Evolutionary conservation across 495 filamentous ascomycete genomes (phyloP).

Genomic region (Chlorociboria aeruginascens): DNA sequence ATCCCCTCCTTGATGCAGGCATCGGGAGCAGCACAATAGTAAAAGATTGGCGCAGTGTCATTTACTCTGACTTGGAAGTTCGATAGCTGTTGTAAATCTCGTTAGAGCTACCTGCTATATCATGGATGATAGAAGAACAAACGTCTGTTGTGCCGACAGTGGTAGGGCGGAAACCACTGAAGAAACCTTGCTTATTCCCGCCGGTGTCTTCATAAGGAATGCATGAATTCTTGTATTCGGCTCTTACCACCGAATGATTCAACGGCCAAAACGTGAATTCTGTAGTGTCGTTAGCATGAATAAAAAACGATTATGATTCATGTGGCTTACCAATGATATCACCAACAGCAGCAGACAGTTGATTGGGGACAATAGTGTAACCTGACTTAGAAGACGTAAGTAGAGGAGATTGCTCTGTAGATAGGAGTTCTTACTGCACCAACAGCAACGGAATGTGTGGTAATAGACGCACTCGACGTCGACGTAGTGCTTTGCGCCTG

Average conservation of each 20-base stretch:
- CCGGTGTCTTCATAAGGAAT: conserved; percentile 43
- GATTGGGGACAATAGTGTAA: conserved; percentile 5
- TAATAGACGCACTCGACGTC: background rate
- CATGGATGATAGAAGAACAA: background rate
- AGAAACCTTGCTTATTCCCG: conserved; percentile 32
- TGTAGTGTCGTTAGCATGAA: too few relatives aligned
- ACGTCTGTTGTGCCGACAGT: conserved; percentile 26
- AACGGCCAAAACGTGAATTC: conserved; percentile 46
- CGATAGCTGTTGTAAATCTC: conserved; percentile 25
- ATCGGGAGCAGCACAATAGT: conserved; percentile 42
- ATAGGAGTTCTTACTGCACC: background rate
- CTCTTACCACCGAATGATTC: conserved; percentile 46
- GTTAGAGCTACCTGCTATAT: background rate
- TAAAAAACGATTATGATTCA: too few relatives aligned
- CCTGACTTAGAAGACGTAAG: conserved; percentile 12
- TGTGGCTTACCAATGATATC: conserved; percentile 9
- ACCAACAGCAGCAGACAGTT: conserved; percentile 7
- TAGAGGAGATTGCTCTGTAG: too few relatives aligned
- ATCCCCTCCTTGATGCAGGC: conserved; percentile 30
- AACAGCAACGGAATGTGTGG: background rate
- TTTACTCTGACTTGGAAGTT: conserved; percentile 39
- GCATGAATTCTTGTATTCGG: conserved; percentile 43
- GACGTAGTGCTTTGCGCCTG: background rate
- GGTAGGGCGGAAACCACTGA: conserved; percentile 26
- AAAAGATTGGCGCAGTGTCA: conserved; percentile 46